Evolutionary conservation across 2,329 filamentous ascomycete species (phyloP).

Genomic region (Gyromitra esculenta): DNA sequence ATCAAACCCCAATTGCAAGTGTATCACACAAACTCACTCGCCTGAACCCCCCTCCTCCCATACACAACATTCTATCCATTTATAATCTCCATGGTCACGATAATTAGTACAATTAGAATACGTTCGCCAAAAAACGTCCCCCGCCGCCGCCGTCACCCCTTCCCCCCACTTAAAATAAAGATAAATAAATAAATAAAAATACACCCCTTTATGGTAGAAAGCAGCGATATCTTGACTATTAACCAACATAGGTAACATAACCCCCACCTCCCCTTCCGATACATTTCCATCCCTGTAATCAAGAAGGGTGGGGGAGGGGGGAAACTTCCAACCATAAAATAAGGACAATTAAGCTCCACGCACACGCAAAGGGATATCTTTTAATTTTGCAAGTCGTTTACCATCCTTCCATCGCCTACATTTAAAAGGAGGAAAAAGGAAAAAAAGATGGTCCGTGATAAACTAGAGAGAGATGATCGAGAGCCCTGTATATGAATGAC

Average conservation of each 20-base stretch:
- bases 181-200: background rate
- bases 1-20: background rate
- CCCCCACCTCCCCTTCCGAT: background rate
- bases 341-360: background rate
- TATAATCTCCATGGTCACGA: background rate
- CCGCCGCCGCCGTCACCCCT: background rate
- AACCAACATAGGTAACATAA: background rate
- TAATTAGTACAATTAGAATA: background rate
- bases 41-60: background rate
- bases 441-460: background rate
- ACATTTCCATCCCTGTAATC: background rate
- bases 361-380: background rate
- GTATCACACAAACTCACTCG: background rate
- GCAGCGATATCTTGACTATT: background rate
- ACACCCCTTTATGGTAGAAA: background rate
- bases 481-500: constrained; percentile 1
- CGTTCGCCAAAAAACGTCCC: background rate
- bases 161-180: background rate
- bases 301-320: background rate
- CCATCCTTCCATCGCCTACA: constrained; percentile 12
- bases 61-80: background rate
- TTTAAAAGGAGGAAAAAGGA: background rate
- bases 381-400: background rate
- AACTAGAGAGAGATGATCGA: background rate
- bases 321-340: background rate